Evolutionary conservation across 106 monocot species (phyloP), one percentile per base, ranked within the genome.

Genomic region (Apostasia ramifera): DNA sequence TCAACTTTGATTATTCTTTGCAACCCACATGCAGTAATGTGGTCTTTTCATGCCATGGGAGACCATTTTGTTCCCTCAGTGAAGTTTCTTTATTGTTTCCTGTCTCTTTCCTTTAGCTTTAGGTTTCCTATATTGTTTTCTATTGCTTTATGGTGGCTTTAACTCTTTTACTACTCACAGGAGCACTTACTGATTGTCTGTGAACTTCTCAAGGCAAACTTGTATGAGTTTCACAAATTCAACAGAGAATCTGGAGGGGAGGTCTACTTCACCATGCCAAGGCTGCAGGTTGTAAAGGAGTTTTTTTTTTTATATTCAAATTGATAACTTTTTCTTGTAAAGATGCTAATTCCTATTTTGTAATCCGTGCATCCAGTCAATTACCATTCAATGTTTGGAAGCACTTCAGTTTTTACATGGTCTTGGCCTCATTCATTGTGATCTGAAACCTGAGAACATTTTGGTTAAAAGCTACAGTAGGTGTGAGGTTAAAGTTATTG

Each of bases 211-310:
- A 99, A 99, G 81, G 98, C 98, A 63, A 99, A 99, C 56, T 83
- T 99, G 69, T 93, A 99, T 76, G 98, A 99, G 77, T 99, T 99
- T 74, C 98, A 99, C 71, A 99, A 99, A 70, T 99, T 99, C 57
- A 99, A 99, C 72, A 74, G 98, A 58, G 98, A 99, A 93, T 99
- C 98, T 61, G 98, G 98, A 43, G 93, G 98, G 47, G 98, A 99
- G 75, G 98, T 99, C 74, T 99, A 99, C 72, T 99, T 99, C 72
- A 99, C 98, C 14, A 99, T 99, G 98, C 93, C 98, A 60, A 90
- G 98, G 66, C 65, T 99, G 70, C 98, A 99, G 93, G 98, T 97
- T 74, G 55, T 75, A 63, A 71, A 7, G 15, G 61, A 44, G n/a
- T 11, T 38, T 58, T 40, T 26, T 45, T 5, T 41, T 54, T 11